These are phyloP conservation scores for Parastagonospora avenae DNA, from an alignment of 2,329 filamentous ascomycete genomes.

Conservation along the genomic window DNA sequence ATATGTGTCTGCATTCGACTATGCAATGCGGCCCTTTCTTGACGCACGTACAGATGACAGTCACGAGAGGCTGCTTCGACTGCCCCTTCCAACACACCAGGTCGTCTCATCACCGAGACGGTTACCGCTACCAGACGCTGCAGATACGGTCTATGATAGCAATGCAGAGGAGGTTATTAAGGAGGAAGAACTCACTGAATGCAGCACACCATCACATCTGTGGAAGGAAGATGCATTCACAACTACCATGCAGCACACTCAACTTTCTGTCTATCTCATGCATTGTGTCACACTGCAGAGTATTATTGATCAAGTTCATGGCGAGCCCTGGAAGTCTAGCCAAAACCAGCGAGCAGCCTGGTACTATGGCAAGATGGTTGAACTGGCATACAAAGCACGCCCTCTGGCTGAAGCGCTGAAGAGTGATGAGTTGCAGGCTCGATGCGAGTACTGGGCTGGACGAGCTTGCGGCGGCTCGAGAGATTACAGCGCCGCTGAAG, in stretches of 20 bases:
- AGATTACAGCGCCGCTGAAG: slow-evolving; percentile 9
- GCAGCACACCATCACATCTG: background rate
- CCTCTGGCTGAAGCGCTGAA: slow-evolving; percentile 11
- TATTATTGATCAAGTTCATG: slow-evolving; percentile 1
- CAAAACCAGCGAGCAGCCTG: background rate
- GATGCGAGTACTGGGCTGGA: slow-evolving; percentile 27
- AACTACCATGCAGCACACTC: slow-evolving; percentile 5
- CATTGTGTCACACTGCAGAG: slow-evolving; percentile 19
- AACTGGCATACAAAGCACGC: slow-evolving; percentile 9
- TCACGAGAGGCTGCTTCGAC: background rate
- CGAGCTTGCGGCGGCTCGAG: slow-evolving; percentile 12
- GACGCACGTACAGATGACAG: background rate
- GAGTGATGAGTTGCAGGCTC: slow-evolving; percentile 15
- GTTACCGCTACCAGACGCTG: background rate
- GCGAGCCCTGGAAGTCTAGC: background rate
- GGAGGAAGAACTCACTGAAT: background rate
- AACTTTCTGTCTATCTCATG: slow-evolving; percentile 13
- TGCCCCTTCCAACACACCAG: background rate
- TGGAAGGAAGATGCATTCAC: background rate
- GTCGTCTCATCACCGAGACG: background rate
- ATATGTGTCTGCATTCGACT: slow-evolving; percentile 11
- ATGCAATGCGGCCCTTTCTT: slow-evolving; percentile 8
- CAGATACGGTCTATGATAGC: background rate
- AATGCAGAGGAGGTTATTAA: background rate
- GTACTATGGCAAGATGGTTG: slow-evolving; percentile 6